Evolutionary conservation across 2,329 filamentous ascomycete species (phyloP).

Genomic region (Pyricularia sp.): DNA sequence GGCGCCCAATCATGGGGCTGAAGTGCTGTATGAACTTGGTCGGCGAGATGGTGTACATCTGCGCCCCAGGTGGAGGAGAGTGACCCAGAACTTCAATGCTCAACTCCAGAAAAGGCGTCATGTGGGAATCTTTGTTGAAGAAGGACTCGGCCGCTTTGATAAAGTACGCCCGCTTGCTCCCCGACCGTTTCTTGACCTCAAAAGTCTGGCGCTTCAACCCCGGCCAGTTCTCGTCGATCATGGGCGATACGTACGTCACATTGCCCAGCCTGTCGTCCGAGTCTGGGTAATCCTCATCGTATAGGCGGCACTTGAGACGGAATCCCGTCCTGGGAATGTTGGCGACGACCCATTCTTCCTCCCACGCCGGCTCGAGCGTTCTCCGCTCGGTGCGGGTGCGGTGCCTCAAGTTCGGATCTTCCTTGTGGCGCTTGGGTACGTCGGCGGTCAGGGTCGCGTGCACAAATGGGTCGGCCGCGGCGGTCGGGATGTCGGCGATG

Average conservation of each 20-base stretch:
- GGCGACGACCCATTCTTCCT: conserved; percentile 75
- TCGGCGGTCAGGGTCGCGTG: conserved; percentile 59
- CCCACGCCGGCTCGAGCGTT: conserved; percentile 65
- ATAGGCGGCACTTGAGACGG: conserved; percentile 70
- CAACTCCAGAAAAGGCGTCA: conserved; percentile 58
- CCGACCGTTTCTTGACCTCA: conserved; percentile 68
- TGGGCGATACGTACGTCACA: conserved; percentile 54
- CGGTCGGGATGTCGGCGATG: conserved; percentile 62
- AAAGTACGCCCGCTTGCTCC: conserved; percentile 75
- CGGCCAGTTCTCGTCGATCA: conserved; percentile 51
- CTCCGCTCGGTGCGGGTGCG: conserved; percentile 65
- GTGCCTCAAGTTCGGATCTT: conserved; percentile 63
- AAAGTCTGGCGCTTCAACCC: conserved; percentile 50
- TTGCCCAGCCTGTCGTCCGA: conserved; percentile 82
- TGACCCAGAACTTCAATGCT: conserved; percentile 68
- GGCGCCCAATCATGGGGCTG: conserved; percentile 74
- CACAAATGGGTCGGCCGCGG: conserved; percentile 75
- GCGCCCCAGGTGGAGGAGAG: conserved; percentile 55
- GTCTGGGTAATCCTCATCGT: conserved; percentile 81
- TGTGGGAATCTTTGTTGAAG: conserved; percentile 46
- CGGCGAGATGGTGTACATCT: conserved; percentile 68
- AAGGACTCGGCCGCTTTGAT: conserved; percentile 55
- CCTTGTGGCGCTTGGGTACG: conserved; percentile 67
- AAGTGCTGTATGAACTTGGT: conserved; percentile 69
- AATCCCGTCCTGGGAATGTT: conserved; percentile 76